Percentiles rank a stretch among this genome's conserved stretches.
Conservation (phyloP, 2,329 filamentous ascomycete genomes). For the Emergomyces africanus region DNA sequence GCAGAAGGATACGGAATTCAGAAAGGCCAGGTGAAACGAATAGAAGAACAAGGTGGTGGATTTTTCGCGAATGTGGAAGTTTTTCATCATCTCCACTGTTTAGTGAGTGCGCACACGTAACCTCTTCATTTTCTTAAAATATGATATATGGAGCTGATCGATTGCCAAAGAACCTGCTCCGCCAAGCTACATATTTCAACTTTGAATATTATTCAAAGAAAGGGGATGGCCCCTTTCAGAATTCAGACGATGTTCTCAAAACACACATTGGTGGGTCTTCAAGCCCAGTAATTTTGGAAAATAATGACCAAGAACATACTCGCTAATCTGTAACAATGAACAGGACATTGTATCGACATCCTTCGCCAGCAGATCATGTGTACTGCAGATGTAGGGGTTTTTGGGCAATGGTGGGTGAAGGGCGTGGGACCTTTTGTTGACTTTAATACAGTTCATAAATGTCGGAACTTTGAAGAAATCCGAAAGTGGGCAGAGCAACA, state of each 20-base stretch:
- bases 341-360: conserved; percentile 49
- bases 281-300: not conserved
- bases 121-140: not conserved
- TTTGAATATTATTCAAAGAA: conserved; percentile 43
- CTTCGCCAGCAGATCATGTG: conserved; percentile 53
- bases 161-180: conserved; percentile 39
- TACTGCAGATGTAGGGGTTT: conserved; percentile 45
- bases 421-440: conserved; percentile 43
- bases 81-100: conserved; percentile 37
- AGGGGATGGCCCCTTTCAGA: conserved; percentile 42
- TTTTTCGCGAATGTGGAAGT: conserved; percentile 29
- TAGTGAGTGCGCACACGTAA: conserved; percentile 25
- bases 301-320: not conserved
- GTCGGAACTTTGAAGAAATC: conserved; percentile 45
- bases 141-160: not conserved
- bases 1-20: conserved; percentile 41
- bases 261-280: conserved; percentile 39
- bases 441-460: conserved; percentile 50
- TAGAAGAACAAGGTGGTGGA: conserved; percentile 44
- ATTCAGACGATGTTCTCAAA: conserved; percentile 42
- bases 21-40: conserved; percentile 43
- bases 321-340: not conserved
- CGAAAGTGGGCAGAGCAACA: conserved; percentile 40
- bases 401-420: conserved; percentile 50
- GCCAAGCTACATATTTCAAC: conserved; percentile 47